Percentiles rank a stretch among this genome's conserved stretches.
Evolutionary conservation across 2,329 filamentous ascomycete genomes (phyloP).

Genomic region (Pseudocercospora musae): DNA sequence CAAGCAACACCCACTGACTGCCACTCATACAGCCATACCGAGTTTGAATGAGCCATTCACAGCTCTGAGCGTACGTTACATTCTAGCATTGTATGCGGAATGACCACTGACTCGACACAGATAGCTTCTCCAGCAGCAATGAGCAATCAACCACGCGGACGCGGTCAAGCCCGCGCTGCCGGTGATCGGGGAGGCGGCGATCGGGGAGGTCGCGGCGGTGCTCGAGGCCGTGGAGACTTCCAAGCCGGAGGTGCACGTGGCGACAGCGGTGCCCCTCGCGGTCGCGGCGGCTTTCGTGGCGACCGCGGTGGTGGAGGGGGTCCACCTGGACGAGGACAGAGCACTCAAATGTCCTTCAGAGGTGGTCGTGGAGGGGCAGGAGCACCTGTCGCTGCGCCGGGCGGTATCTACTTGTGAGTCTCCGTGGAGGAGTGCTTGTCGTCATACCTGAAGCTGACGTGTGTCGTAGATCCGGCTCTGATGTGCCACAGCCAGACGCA

Average conservation of each 20-base stretch:
- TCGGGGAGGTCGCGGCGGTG: conserved; percentile 12
- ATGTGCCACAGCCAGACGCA: conserved; percentile 24
- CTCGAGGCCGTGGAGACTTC: conserved; percentile 25
- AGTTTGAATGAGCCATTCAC: not conserved
- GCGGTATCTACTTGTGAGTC: conserved; percentile 1
- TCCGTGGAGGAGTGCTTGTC: conserved; percentile 20
- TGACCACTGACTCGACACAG: not conserved
- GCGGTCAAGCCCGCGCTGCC: conserved; percentile 16
- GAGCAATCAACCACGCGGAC: conserved; percentile 22
- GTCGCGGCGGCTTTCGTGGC: conserved; percentile 27
- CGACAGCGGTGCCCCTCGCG: not conserved
- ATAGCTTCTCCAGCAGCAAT: conserved; percentile 10
- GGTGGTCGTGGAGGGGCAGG: conserved; percentile 22
- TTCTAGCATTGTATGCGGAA: not conserved
- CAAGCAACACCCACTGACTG: not conserved
- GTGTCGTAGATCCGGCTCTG: conserved; percentile 24
- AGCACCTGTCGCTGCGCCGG: conserved; percentile 6
- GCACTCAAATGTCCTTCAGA: conserved; percentile 16
- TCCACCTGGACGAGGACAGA: conserved; percentile 12
- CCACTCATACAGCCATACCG: not conserved
- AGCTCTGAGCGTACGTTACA: not conserved
- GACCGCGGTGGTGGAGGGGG: conserved; percentile 17
- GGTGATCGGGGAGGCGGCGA: conserved; percentile 7
- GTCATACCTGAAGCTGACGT: not conserved
- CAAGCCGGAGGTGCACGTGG: conserved; percentile 15